These are phyloP conservation scores for Edaphochlamys debaryana DNA, from an alignment of 139 green algal species.

Conservation along the genomic window DNA sequence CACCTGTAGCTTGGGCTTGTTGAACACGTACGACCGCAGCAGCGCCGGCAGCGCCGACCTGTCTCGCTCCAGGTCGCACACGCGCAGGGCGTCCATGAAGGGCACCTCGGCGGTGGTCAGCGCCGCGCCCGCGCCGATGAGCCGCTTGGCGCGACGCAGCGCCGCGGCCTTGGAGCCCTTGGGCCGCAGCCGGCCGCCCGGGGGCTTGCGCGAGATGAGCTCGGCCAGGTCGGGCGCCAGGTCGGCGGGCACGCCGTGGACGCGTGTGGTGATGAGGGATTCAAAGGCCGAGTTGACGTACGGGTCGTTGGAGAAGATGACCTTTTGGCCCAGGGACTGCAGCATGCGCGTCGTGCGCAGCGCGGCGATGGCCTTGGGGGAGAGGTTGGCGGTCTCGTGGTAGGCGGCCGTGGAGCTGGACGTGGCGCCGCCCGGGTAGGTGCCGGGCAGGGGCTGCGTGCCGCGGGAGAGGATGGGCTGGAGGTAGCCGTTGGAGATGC, in stretches of 20 bases:
- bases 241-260: slow-evolving; percentile 22
- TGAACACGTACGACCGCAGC: slow-evolving; percentile 47
- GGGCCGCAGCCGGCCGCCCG: slow-evolving; percentile 37
- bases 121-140: slow-evolving; percentile 28
- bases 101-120: slow-evolving; percentile 47
- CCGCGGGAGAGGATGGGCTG: slow-evolving; percentile 18
- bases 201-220: slow-evolving; percentile 29
- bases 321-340: slow-evolving; percentile 40
- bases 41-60: slow-evolving; percentile 29
- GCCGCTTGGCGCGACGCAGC: slow-evolving; percentile 44
- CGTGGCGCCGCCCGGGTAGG: slow-evolving; percentile 1
- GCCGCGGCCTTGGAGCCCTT: slow-evolving; percentile 49
- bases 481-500: slow-evolving; percentile 27
- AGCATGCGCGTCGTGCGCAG: slow-evolving; percentile 44
- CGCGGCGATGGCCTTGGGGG: slow-evolving; percentile 32
- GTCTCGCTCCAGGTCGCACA: slow-evolving; percentile 46
- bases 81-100: slow-evolving; percentile 50
- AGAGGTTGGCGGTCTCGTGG: slow-evolving; percentile 14
- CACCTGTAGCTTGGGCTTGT: slow-evolving; percentile 4
- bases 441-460: not conserved
- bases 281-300: slow-evolving; percentile 56
- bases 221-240: slow-evolving; percentile 37
- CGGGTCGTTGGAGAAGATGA: slow-evolving; percentile 51
- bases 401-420: slow-evolving; percentile 4
- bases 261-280: slow-evolving; percentile 40